Evolutionary conservation across 2,329 filamentous ascomycete genomes (phyloP).

Genomic region (Phaeosphaeriaceae sp.): DNA sequence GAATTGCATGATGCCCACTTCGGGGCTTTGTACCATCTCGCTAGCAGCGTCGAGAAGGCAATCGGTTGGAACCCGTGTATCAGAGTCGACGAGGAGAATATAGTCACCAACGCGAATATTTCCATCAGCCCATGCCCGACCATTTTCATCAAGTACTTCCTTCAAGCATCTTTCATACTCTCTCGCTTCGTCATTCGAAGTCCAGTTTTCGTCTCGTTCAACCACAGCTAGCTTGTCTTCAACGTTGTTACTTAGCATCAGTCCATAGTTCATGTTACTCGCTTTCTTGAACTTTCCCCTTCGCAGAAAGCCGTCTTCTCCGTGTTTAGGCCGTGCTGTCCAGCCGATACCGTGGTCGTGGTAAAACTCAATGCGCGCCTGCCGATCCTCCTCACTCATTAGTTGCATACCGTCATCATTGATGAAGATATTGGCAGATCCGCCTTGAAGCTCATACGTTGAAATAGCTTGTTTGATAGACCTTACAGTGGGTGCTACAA

Average conservation of each 20-base stretch:
- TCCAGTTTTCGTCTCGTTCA: conserved; percentile 29
- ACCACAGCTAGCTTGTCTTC: conserved; percentile 62
- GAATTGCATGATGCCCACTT: conserved; percentile 81
- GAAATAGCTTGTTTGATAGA: conserved; percentile 73
- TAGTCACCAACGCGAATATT: conserved; percentile 88
- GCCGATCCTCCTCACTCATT: conserved; percentile 55
- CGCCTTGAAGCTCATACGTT: conserved; percentile 62
- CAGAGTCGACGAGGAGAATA: conserved; percentile 66
- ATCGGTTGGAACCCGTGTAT: conserved; percentile 63
- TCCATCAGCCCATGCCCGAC: conserved; percentile 77
- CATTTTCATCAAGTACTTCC: conserved; percentile 70
- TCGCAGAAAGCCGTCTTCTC: conserved; percentile 31
- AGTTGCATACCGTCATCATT: conserved; percentile 74
- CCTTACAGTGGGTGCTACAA: conserved; percentile 78
- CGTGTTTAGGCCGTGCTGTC: conserved; percentile 56
- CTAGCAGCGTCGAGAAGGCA: conserved; percentile 80
- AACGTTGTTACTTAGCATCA: conserved; percentile 66
- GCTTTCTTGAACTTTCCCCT: conserved; percentile 55
- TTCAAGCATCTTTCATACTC: conserved; percentile 54
- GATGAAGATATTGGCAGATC: conserved; percentile 70
- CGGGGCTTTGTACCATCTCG: conserved; percentile 80
- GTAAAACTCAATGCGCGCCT: conserved; percentile 55
- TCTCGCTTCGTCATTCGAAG: conserved; percentile 46
- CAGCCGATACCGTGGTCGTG: conserved; percentile 60
- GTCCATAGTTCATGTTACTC: conserved; percentile 77